Base-by-base conservation (phyloP, 2,329 filamentous ascomycete genomes). In the Talaromyces verruculosus region DNA sequence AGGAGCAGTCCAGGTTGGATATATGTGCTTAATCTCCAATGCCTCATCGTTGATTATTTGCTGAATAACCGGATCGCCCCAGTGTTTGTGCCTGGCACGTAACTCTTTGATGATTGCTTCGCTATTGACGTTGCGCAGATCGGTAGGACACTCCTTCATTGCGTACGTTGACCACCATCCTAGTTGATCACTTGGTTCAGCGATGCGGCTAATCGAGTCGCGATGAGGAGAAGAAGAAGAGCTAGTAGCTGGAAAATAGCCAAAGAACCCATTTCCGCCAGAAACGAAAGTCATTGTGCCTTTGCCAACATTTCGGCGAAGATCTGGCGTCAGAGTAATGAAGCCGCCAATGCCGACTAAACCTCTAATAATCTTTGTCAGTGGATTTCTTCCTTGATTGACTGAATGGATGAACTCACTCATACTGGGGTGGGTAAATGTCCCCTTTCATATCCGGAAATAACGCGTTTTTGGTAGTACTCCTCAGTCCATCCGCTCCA, bases 201-300 rank as follows among this genome's bases (percentile, higher is more conserved):
- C 71, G 15, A 74, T 67, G 30, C 75, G 65, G 39, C 70, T 72
- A 30, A 71, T 63, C 11, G 73, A 71, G 66, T 75, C 68, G 22
- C 72, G 63, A 47, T 73, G 66, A 1, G 69, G 64, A 15, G 69
- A 70, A 1, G 68, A 62, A 10, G 62, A 8, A 3, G 71, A 67
- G 47, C 72, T 75, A 7, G 70, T 68, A 15, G 75, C 70, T 60
- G 77, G 79, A 30, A 79, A 78, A 69, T 84, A 84, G 1, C 83
- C 83, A 68, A 84, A 84, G 69, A 84, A 84, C 0, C 83, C 83
- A 61, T 82, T 82, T 0, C 78, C 75, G 1, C 83, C 82, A 65
- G 83, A 83, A 0, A 79, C 73, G 53, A 84, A 75, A 45, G 75
- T 76, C 76, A 83, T 81, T 0, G 73, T 73, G 5, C 77, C 77